A percentile compares a stretch with the other conserved stretches of the same genome.
phyloP scores from a whole-genome alignment of 2,329 filamentous ascomycete genomes.

The Verticillium zaregamsianum region DNA sequence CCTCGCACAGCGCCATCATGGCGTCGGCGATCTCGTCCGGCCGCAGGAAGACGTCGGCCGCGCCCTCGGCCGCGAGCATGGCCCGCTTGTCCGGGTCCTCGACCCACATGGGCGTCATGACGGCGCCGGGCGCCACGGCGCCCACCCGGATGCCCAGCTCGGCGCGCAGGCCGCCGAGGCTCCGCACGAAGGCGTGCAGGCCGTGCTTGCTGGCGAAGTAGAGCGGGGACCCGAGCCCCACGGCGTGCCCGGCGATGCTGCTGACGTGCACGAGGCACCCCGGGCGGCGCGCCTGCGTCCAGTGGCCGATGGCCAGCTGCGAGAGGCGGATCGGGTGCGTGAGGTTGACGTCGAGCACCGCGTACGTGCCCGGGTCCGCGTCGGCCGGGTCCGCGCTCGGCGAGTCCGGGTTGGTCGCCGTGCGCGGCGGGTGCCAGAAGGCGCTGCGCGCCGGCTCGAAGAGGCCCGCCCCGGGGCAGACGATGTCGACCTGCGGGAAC shows the following conservation, averaged over 20 bases:
- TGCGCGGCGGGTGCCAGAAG: conserved; percentile 30
- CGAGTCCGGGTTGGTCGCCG: conserved; percentile 21
- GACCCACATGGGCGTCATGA: conserved; percentile 27
- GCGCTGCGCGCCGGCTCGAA: conserved; percentile 30
- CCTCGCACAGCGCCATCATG: conserved; percentile 21
- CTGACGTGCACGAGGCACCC: conserved; percentile 28
- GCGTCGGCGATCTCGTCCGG: conserved; percentile 23
- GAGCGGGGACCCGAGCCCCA: conserved; percentile 25
- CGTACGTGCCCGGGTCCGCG: conserved; percentile 26
- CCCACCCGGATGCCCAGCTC: conserved; percentile 26
- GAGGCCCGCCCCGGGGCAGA: conserved; percentile 31
- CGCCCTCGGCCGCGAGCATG: conserved; percentile 18
- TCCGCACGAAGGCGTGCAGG: conserved; percentile 28
- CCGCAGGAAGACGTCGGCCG: not conserved
- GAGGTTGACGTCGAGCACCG: conserved; percentile 31
- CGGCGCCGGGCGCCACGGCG: conserved; percentile 28
- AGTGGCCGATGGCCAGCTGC: conserved; percentile 33
- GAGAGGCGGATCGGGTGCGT: conserved; percentile 30
- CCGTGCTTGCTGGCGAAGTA: conserved; percentile 33
- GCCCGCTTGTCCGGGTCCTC: conserved; percentile 24
- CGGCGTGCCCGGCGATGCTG: conserved; percentile 27
- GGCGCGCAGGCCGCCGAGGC: conserved; percentile 23
- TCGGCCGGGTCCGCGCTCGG: conserved; percentile 21
- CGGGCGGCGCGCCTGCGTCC: conserved; percentile 22
- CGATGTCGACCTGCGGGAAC: conserved; percentile 28